phyloP scores from a whole-genome alignment of 129 eudicot species.

The Saposhnikovia divaricata region DNA sequence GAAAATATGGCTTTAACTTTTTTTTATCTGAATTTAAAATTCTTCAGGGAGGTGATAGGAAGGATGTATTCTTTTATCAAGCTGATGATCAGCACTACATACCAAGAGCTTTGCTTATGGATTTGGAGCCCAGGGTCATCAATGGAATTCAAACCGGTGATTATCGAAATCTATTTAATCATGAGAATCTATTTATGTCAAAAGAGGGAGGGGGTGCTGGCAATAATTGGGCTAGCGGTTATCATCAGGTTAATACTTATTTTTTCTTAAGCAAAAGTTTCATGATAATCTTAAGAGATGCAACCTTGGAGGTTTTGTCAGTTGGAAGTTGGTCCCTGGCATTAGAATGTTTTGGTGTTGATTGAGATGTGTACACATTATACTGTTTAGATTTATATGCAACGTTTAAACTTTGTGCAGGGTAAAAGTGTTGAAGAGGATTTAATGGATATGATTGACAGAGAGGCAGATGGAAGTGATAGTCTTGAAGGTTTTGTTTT shows the following conservation, averaged over 20 bases:
- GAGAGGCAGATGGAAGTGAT: constrained; percentile 99
- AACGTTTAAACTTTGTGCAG: constrained; percentile 27
- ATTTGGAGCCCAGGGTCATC: constrained; percentile 98
- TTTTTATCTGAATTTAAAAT: background rate
- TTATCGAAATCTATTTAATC: constrained; percentile 88
- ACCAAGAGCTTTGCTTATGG: constrained; percentile 93
- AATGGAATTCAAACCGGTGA: constrained; percentile 96
- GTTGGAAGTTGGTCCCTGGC: background rate
- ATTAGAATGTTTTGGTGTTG: background rate
- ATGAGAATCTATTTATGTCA: constrained; percentile 79
- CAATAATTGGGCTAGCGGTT: constrained; percentile 99
- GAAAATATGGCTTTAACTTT: background rate
- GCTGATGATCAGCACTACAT: constrained; percentile 99
- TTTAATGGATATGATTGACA: constrained; percentile 96
- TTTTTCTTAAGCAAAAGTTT: constrained; percentile 1
- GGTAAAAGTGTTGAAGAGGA: constrained; percentile 96
- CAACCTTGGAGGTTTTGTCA: background rate
- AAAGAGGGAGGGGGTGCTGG: constrained; percentile 99
- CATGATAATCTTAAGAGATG: background rate
- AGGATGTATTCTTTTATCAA: constrained; percentile 98
- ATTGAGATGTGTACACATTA: background rate
- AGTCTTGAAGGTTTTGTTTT: constrained; percentile 98
- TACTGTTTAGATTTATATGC: background rate
- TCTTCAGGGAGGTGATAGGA: constrained; percentile 93
- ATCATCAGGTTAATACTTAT: constrained; percentile 61